Conservation (phyloP, 352 stramenopile species). For the Globisporangium ultimum region DNA sequence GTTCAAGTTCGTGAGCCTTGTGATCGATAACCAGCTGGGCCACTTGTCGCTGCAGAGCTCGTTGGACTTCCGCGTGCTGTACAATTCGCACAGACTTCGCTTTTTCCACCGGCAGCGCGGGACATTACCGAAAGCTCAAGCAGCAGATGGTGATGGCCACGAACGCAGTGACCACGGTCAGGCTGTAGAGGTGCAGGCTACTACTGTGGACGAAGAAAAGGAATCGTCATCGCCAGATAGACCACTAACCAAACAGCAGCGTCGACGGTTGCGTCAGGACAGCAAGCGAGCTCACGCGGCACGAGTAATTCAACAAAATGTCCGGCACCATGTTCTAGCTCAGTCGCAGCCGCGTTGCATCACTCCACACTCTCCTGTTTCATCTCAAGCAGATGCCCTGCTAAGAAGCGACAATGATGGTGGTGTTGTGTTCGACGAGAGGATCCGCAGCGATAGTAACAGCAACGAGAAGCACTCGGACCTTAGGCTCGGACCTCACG, state of each 20-base stretch:
- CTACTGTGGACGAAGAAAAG: not conserved
- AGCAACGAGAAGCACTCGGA: no score
- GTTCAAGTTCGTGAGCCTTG: slow-evolving; percentile 49
- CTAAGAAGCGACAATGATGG: not conserved
- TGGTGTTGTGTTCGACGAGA: not conserved
- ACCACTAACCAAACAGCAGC: slow-evolving; percentile 5
- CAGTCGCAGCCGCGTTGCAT: not conserved
- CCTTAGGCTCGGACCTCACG: no score
- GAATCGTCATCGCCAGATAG: slow-evolving; percentile 10
- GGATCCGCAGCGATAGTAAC: no score
- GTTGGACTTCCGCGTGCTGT: slow-evolving; percentile 49
- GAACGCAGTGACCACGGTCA: no score
- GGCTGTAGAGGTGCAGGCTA: no score
- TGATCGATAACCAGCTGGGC: slow-evolving; percentile 59
- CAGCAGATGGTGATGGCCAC: not conserved
- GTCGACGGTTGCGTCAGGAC: slow-evolving; percentile 6
- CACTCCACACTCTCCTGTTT: no score
- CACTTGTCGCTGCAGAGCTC: slow-evolving; percentile 46
- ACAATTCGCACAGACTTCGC: slow-evolving; percentile 27
- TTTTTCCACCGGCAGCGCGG: slow-evolving; percentile 22
- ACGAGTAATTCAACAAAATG: slow-evolving; percentile 18
- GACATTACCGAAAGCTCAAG: not conserved
- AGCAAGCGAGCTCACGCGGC: slow-evolving; percentile 2
- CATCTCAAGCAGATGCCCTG: not conserved
- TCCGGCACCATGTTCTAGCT: slow-evolving; percentile 7